A percentile compares a stretch with the other conserved stretches of the same genome.
Evolutionary conservation across 129 eudicot species (phyloP).

Genomic region (Centella asiatica): DNA sequence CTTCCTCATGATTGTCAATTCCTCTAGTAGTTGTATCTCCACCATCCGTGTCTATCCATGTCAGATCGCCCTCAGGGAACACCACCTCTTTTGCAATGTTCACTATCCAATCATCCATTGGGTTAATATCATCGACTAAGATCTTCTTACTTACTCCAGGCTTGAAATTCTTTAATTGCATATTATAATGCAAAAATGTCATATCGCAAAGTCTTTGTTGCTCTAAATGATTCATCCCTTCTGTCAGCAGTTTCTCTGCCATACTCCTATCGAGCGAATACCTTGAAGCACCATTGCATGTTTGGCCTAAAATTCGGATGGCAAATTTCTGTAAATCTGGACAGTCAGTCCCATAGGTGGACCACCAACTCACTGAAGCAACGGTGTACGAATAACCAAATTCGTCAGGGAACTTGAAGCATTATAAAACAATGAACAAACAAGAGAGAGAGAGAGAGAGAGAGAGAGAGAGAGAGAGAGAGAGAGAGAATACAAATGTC

Average conservation of each 20-base stretch:
- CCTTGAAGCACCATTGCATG: conserved; percentile 24
- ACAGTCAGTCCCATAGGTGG: conserved; percentile 16
- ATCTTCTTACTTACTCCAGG: background rate
- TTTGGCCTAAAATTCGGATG: conserved; percentile 27
- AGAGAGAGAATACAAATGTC: background rate
- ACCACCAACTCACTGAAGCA: conserved; percentile 25
- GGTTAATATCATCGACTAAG: conserved; percentile 7
- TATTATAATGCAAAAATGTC: conserved; percentile 24
- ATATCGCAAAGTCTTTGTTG: conserved; percentile 12
- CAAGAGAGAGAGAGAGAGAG: too few relatives aligned
- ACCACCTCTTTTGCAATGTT: background rate
- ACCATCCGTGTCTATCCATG: background rate
- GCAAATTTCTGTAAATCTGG: conserved; percentile 31
- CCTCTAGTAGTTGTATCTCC: background rate
- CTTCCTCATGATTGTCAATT: too few relatives aligned
- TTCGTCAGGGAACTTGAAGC: background rate
- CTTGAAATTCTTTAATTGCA: conserved; percentile 17
- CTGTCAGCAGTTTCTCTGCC: conserved; percentile 22
- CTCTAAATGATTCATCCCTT: conserved; percentile 15
- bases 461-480: too few relatives aligned
- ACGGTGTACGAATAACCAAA: background rate
- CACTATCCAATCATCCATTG: conserved; percentile 18
- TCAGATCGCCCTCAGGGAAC: background rate
- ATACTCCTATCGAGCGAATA: conserved; percentile 22
- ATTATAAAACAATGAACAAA: too few relatives aligned